phyloP scores from a whole-genome alignment of 129 eudicot genomes.

The Silybum marianum region DNA sequence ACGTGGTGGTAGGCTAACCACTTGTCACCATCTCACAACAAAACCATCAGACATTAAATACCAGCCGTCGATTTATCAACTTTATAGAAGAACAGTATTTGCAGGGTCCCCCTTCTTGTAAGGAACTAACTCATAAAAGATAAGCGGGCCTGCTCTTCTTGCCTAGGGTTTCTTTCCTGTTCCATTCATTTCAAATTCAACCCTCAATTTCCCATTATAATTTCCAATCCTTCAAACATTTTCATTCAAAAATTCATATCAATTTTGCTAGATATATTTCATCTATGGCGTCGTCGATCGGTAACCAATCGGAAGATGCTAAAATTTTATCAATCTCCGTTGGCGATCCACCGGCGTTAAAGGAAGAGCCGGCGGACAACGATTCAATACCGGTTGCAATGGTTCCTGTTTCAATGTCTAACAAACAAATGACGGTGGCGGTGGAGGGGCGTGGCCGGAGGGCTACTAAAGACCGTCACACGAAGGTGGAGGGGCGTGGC shows the following conservation, averaged over 20 bases:
- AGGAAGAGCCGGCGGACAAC: constrained; percentile 49
- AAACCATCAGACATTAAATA: not conserved
- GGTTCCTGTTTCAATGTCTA: constrained; percentile 2
- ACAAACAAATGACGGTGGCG: constrained; percentile 11
- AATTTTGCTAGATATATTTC: constrained; percentile 10
- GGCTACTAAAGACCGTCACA: constrained; percentile 62
- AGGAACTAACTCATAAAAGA: constrained; percentile 31
- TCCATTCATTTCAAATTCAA: constrained; percentile 1
- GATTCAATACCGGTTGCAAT: constrained; percentile 29
- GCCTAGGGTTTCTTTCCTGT: constrained; percentile 40
- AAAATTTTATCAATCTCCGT: constrained; percentile 12
- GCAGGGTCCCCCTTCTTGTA: constrained; percentile 34
- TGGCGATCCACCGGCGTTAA: constrained; percentile 33
- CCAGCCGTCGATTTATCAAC: constrained; percentile 18
- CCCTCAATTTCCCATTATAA: not conserved
- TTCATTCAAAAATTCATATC: too few relatives aligned
- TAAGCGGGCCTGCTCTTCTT: constrained; percentile 38
- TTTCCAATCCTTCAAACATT: not conserved
- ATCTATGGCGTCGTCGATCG: constrained; percentile 21
- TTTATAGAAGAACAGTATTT: not conserved
- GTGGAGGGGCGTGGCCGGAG: constrained; percentile 42
- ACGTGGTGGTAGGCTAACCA: constrained; percentile 10
- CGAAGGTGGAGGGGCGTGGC: constrained; percentile 78
- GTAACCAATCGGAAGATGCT: constrained; percentile 15
- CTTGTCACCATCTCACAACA: constrained; percentile 9